phyloP scores from a whole-genome alignment of 108 stramenopile species.

The Epithemia pelagica region DNA sequence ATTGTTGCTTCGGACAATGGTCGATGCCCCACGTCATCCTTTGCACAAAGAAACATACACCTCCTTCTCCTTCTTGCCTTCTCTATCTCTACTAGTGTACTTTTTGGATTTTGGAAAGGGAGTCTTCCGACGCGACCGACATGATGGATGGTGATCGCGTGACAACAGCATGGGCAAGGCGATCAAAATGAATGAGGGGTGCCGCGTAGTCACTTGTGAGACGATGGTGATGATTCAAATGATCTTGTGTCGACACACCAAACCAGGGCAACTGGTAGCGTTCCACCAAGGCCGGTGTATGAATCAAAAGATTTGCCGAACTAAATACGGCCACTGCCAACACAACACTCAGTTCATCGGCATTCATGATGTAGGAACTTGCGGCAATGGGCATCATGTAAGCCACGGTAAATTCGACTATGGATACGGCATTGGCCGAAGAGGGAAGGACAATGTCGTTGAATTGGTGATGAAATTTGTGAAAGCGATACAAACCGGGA shows the following conservation, averaged over 20 bases:
- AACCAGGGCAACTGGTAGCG: slow-evolving; percentile 30
- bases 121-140: no score
- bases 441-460: slow-evolving; percentile 32
- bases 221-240: slow-evolving; percentile 48
- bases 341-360: slow-evolving; percentile 22
- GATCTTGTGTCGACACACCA: slow-evolving; percentile 41
- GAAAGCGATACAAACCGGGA: slow-evolving; percentile 29
- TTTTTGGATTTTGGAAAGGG: no score
- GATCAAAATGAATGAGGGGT: slow-evolving; percentile 41
- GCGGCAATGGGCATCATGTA: slow-evolving; percentile 53
- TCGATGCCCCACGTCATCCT: no score
- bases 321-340: slow-evolving; percentile 25
- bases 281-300: slow-evolving; percentile 41
- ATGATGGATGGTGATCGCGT: no score
- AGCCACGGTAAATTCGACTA: slow-evolving; percentile 32
- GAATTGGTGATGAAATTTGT: slow-evolving; percentile 46
- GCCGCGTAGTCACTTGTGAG: slow-evolving; percentile 47
- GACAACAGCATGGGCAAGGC: slow-evolving; percentile 12
- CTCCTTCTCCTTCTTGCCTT: no score
- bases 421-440: slow-evolving; percentile 39
- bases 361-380: slow-evolving; percentile 17
- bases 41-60: no score
- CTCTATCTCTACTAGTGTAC: no score
- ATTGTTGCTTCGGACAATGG: no score
- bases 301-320: slow-evolving; percentile 38